A percentile compares a stretch with the other conserved stretches of the same genome.
Conservation (phyloP, 768 basidiomycete genomes). For the Rhodotorula babjevae region DNA sequence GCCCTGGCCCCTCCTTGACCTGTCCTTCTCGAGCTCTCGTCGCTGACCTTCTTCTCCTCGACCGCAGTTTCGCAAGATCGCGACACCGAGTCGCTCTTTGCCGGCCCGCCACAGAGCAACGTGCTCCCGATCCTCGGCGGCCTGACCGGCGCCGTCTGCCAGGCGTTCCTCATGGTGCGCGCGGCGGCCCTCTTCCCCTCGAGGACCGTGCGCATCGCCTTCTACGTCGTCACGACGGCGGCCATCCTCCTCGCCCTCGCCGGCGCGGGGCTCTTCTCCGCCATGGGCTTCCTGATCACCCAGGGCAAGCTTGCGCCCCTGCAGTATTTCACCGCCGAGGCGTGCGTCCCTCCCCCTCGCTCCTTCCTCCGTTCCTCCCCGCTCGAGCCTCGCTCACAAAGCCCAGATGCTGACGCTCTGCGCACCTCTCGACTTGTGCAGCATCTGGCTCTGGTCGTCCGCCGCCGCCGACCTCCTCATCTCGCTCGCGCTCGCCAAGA, state of each 20-base stretch:
- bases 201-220: background rate
- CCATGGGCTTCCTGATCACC: background rate
- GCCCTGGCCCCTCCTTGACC: too few relatives aligned
- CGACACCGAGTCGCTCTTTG: background rate
- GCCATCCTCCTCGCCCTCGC: constrained; percentile 2
- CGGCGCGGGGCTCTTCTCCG: constrained; percentile 6
- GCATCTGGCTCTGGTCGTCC: constrained; percentile 16
- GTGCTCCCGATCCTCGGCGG: background rate
- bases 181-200: constrained; percentile 1
- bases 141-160: background rate
- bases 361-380: background rate
- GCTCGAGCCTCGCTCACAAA: background rate
- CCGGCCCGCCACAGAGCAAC: constrained; percentile 9
- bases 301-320: fast-evolving
- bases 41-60: background rate
- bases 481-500: constrained; percentile 15
- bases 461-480: constrained; percentile 19
- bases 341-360: background rate
- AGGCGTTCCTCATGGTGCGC: background rate
- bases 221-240: background rate
- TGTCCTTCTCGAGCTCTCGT: too few relatives aligned
- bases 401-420: too few relatives aligned
- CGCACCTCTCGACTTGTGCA: background rate
- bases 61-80: background rate
- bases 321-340: background rate